Evolutionary conservation across 176 grass and related monocot species (phyloP).

Genomic region (Tuctoria greenei): DNA sequence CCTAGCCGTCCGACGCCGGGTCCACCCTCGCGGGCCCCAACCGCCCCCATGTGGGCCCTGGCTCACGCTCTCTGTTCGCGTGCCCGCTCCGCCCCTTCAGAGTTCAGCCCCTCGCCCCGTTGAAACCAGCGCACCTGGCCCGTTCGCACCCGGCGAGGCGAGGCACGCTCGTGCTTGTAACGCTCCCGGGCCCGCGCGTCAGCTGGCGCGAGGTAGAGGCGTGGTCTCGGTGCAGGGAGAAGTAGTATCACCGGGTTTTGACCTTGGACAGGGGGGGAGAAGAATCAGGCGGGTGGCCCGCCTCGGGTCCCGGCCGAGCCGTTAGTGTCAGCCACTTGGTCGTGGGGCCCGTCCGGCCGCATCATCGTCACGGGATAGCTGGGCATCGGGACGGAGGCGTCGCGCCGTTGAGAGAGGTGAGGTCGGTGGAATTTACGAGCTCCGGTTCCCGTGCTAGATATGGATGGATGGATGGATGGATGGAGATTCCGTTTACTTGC

Average conservation of each 20-base stretch:
- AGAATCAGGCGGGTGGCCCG: too few relatives aligned
- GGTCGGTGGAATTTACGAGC: slow-evolving; percentile 18
- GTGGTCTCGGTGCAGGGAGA: background rate
- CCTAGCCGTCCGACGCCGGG: slow-evolving; percentile 3
- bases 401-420: background rate
- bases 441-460: background rate
- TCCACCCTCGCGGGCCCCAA: background rate
- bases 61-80: slow-evolving; percentile 11
- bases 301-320: background rate
- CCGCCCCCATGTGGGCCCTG: slow-evolving; percentile 18
- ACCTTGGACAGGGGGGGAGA: background rate
- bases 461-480: background rate
- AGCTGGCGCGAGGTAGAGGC: background rate
- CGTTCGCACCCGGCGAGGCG: background rate
- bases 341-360: slow-evolving; percentile 3
- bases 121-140: background rate
- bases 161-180: background rate
- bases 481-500: background rate
- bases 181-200: slow-evolving; percentile 11
- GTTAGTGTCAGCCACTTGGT: slow-evolving; percentile 22
- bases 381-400: background rate
- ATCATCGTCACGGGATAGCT: slow-evolving; percentile 29
- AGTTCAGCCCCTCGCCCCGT: background rate
- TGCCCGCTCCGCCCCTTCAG: slow-evolving; percentile 34
- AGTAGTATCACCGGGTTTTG: slow-evolving; percentile 14